A percentile compares a stretch with the other conserved stretches of the same genome.
phyloP scores from a whole-genome alignment of 371 early-diverging fungal species.

The Mucor sp. region DNA sequence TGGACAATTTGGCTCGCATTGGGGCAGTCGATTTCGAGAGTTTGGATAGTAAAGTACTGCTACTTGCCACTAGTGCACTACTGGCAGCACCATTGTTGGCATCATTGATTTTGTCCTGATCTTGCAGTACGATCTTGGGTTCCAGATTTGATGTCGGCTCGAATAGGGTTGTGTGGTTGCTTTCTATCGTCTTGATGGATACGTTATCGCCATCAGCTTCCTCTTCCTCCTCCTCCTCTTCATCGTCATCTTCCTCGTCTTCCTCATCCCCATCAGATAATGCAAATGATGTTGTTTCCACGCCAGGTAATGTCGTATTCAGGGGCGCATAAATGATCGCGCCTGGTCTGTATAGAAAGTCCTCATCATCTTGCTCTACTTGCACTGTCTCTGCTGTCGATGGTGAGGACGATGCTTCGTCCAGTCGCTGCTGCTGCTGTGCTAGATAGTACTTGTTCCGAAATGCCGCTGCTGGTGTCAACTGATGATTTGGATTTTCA shows the following conservation, averaged over 20 bases:
- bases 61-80: conserved; percentile 10
- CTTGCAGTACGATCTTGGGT: conserved; percentile 39
- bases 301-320: conserved; percentile 18
- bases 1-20: conserved; percentile 48
- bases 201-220: conserved; percentile 4
- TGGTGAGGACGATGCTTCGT: not conserved
- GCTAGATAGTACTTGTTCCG: conserved; percentile 44
- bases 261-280: conserved; percentile 19
- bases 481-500: not conserved
- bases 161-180: conserved; percentile 23
- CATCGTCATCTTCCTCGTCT: not conserved
- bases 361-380: conserved; percentile 15
- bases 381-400: not conserved
- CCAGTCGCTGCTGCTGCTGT: conserved; percentile 12
- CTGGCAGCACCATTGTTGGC: not conserved
- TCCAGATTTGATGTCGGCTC: conserved; percentile 27
- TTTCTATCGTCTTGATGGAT: conserved; percentile 14
- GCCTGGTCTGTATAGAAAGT: conserved; percentile 24
- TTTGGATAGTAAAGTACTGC: conserved; percentile 35
- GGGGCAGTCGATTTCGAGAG: conserved; percentile 50
- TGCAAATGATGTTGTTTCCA: conserved; percentile 9
- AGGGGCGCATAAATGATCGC: conserved; percentile 32
- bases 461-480: conserved; percentile 44
- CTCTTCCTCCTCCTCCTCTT: not conserved
- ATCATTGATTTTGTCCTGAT: conserved; percentile 7